These are phyloP conservation scores for Zygoascus sp. DNA, from an alignment of 1,139 yeast species.

Conservation along the genomic window DNA sequence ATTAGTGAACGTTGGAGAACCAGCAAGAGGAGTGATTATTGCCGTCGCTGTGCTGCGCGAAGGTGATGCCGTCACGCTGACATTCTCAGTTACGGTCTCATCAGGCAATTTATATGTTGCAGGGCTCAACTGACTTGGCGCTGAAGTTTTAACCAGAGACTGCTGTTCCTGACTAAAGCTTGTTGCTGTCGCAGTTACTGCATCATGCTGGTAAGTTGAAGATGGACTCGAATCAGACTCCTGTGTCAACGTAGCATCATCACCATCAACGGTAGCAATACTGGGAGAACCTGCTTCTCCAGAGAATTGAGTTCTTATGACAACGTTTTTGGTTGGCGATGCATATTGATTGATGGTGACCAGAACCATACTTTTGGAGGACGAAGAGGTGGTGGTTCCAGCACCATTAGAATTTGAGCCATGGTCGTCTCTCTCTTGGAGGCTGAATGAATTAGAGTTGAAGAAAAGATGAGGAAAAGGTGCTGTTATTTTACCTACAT, in stretches of 20 bases:
- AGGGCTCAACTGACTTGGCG: background rate
- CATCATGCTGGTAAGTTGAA: background rate
- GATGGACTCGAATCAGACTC: too few relatives aligned
- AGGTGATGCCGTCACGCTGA: background rate
- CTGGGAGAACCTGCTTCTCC: background rate
- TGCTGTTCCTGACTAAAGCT: background rate
- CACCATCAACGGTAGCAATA: background rate
- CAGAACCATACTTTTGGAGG: background rate
- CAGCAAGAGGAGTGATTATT: background rate
- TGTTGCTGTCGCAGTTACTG: background rate
- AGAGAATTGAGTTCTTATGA: background rate
- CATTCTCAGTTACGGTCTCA: background rate
- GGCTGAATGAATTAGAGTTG: background rate
- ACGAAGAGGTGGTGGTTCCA: background rate
- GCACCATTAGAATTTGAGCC: background rate
- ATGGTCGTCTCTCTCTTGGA: background rate
- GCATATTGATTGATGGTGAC: conserved; percentile 1
- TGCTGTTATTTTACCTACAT: background rate
- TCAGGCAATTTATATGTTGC: background rate
- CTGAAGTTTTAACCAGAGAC: background rate
- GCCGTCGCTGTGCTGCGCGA: conserved; percentile 3
- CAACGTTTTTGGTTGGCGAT: background rate
- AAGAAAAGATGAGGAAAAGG: background rate
- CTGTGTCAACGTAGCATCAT: background rate
- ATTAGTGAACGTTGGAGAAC: too few relatives aligned